Conservation (phyloP, 1,284 basidiomycete genomes). For the Cryptococcus neoformans region DNA sequence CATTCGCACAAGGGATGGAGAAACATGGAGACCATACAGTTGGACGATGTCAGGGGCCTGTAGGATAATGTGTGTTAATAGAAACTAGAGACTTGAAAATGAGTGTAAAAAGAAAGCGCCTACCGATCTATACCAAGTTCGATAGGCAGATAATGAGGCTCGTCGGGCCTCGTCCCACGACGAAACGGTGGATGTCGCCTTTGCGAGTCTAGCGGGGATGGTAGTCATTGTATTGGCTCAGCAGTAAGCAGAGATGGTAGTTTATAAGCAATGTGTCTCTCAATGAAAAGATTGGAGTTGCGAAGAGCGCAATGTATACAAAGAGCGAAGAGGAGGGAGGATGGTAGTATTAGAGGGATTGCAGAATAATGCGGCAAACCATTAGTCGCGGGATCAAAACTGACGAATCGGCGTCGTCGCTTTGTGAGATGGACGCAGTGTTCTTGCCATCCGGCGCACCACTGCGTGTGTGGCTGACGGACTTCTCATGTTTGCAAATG, state of each 20-base stretch:
- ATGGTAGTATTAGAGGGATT: too few species aligned
- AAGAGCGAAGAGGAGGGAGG: too few species aligned
- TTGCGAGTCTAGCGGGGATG: conserved; percentile 86
- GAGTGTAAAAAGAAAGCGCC: conserved; percentile 39
- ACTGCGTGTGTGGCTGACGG: too few species aligned
- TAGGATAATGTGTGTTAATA: background rate
- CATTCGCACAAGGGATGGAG: conserved; percentile 75
- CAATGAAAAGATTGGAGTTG: too few species aligned
- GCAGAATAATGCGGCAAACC: too few species aligned
- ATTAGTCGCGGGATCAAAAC: too few species aligned
- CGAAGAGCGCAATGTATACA: too few species aligned
- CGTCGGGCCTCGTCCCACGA: conserved; percentile 66
- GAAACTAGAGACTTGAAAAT: background rate
- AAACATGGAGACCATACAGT: conserved; percentile 79
- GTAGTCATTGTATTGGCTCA: conserved; percentile 61
- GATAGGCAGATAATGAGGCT: conserved; percentile 75
- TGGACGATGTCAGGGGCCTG: conserved; percentile 87
- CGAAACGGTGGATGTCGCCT: conserved; percentile 60
- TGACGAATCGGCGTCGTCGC: too few species aligned
- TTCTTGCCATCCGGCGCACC: too few species aligned
- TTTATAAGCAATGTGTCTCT: too few species aligned
- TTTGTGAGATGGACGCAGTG: too few species aligned
- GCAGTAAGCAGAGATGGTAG: background rate
- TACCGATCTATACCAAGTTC: conserved; percentile 88
- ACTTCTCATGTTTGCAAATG: too few species aligned